Conservation (phyloP, 768 basidiomycete genomes). For the Melanogaster broomeanus region DNA sequence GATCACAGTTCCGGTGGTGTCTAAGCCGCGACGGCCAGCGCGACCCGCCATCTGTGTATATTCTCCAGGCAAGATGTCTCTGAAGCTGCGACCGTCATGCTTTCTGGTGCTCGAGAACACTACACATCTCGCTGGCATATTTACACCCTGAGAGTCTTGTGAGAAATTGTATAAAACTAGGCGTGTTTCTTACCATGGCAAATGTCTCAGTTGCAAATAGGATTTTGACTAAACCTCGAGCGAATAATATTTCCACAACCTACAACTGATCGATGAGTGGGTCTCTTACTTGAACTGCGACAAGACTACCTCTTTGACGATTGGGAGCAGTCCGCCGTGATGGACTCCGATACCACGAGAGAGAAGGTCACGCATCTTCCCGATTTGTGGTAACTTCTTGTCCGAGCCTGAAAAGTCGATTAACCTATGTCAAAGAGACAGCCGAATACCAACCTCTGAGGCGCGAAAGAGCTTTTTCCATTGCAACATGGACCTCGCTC, state of each 20-base stretch:
- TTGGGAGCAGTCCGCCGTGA: constrained; percentile 93
- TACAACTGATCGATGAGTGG: constrained; percentile 33
- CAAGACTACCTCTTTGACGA: constrained; percentile 86
- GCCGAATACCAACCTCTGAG: constrained; percentile 68
- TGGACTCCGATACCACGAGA: constrained; percentile 96
- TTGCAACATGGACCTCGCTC: constrained; percentile 93
- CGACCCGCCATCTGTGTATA: constrained; percentile 99
- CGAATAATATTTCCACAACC: constrained; percentile 96
- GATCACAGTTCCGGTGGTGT: constrained; percentile 94
- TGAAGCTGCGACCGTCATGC: constrained; percentile 91
- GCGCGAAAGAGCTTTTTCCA: constrained; percentile 88
- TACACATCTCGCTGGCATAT: constrained; percentile 98
- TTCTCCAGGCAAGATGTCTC: constrained; percentile 87
- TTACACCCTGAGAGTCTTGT: constrained; percentile 73
- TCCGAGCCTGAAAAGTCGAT: constrained; percentile 66
- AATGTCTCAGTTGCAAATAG: constrained; percentile 99
- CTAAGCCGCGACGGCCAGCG: constrained; percentile 93
- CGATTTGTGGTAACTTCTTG: constrained; percentile 90
- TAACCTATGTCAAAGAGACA: background rate
- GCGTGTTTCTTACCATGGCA: constrained; percentile 73
- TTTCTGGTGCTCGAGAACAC: constrained; percentile 95
- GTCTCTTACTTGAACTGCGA: background rate
- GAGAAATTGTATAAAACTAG: constrained; percentile 7
- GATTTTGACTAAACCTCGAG: constrained; percentile 92
- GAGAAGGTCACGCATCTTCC: constrained; percentile 85